phyloP scores from a whole-genome alignment of 129 eudicot genomes.

The Glebionis coronaria region DNA sequence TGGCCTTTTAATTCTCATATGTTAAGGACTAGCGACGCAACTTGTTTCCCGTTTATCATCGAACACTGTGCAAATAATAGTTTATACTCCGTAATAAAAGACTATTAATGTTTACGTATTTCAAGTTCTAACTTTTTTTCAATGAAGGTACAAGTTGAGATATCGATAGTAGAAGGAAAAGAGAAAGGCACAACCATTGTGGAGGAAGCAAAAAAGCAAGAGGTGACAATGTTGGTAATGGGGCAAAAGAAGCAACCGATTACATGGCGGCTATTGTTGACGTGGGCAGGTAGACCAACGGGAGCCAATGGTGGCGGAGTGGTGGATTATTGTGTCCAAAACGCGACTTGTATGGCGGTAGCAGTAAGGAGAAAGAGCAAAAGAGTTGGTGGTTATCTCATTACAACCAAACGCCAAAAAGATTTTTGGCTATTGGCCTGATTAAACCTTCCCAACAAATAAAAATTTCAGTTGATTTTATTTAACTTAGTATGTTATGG shows the following conservation, averaged over 20 bases:
- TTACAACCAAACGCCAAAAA: constrained; percentile 88
- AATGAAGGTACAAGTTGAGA: constrained; percentile 57
- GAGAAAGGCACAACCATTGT: constrained; percentile 73
- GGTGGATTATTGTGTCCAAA: constrained; percentile 88
- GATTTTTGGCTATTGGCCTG: constrained; percentile 95
- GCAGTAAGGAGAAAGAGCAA: constrained; percentile 85
- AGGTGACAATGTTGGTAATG: constrained; percentile 58
- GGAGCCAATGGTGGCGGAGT: constrained; percentile 38
- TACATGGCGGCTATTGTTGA: constrained; percentile 48
- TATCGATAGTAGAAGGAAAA: constrained; percentile 59
- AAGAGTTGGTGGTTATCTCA: constrained; percentile 75
- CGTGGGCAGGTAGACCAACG: constrained; percentile 54
- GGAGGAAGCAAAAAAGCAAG: constrained; percentile 65
- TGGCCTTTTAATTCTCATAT: not conserved
- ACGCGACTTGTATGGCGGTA: constrained; percentile 83
- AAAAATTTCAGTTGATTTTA: too few relatives aligned
- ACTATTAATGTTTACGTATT: not conserved
- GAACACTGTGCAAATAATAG: too few relatives aligned
- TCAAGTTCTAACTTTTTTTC: not conserved
- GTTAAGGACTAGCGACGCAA: too few relatives aligned
- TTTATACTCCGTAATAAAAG: too few relatives aligned
- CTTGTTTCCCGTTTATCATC: too few relatives aligned
- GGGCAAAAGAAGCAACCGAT: constrained; percentile 75
- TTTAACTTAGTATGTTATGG: too few relatives aligned
- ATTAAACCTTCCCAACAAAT: constrained; percentile 7